Base-by-base conservation (phyloP, 179 eudicot genomes). In the Beta macrorhiza region DNA sequence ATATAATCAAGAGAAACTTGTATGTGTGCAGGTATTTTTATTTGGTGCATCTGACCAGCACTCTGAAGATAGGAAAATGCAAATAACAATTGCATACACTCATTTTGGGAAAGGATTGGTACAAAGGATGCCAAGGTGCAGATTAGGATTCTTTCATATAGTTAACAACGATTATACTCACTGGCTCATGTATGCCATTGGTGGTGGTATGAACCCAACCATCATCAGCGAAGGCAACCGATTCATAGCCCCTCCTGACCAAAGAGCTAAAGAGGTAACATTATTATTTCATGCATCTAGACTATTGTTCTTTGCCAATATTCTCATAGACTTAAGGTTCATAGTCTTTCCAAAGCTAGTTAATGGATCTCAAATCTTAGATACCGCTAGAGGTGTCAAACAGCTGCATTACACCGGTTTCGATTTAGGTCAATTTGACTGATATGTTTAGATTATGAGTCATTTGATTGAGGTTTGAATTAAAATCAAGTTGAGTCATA, bases 91-190 rank as follows among this genome's bases (percentile, higher is more conserved):
- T 15, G 97, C 96, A 42, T 94, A 89, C 73, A 93, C 90, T 82
- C 87, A 86, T 51, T 94, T 93, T 74, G 94, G 94, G 0, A 84
- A 89, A 59, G 93, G 90, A 3, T 84, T 88, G 71, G 83, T 85
- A 0, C 96, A 93, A 75, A 86, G 97, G 76, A 94, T 94, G 97
- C 98, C 98, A 15, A 85, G 96, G 85, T 85, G 88, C 56, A 71
- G 97, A 75, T 87, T 67, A 63, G 98, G 97, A 5, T 91, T 90
- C 75, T 79, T 86, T 80, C 98, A 94, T 56, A 87, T 93, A 0
- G 93, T 91, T 17, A 94, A 93, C 87, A 94, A 94, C 17, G 94
- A 93, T 84, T 94, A 94, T 82, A 86, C 91, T 19, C 89, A 87
- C 20, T 94, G 87, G 87, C 63, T 56, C 13, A 81, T 77, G 82